Base-by-base conservation (phyloP, 2,329 filamentous ascomycete species). In the Fonsecaea pedrosoi region DNA sequence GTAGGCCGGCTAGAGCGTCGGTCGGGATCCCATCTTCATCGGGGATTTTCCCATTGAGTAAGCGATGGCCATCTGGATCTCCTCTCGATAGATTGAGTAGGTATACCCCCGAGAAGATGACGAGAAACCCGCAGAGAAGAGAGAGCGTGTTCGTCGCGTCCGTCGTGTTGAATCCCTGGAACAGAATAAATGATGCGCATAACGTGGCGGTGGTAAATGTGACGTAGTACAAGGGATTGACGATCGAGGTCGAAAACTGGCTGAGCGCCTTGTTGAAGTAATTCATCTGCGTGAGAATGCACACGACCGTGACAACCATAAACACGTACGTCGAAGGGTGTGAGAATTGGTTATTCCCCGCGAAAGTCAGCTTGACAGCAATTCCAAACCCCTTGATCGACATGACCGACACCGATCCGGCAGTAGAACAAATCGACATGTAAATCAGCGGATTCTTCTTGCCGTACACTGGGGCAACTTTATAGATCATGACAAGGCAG, bases 221-320 rank as follows among this genome's bases (percentile, higher is more conserved):
- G 61, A 98, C 94, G 79, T 98, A 98, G 84, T 98, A 98, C 32
- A 97, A 86, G 6, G 94, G 94, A 77, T 97, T 97, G 64, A 97
- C 94, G 76, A 99, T 96, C 74, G 96, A 97, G 37, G 95, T 97
- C 35, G 92, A 94, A 81, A 98, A 99, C 75, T 96, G 93, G 79
- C 92, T 96, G 67, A 99, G 83, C 7, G 95, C 95, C 81, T 99
- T 99, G 85, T 99, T 99, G 81, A 99, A 97, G 80, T 99, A 99
- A 80, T 99, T 99, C 95, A 99, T 98, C 84, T 99, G 95, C 8
- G 94, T 97, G 72, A 99, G 79, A 76, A 99, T 98, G 83, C 95
- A 99, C 71, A 97, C 92, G 2, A 86, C 85, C 0, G 94, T 95
- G 71, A 98, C 87, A 72, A 99, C 97, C 80, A 94, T 89, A 78